Evolutionary conservation across 208 protist species (phyloP).

Genomic region (Blechomonas ayalai): DNA sequence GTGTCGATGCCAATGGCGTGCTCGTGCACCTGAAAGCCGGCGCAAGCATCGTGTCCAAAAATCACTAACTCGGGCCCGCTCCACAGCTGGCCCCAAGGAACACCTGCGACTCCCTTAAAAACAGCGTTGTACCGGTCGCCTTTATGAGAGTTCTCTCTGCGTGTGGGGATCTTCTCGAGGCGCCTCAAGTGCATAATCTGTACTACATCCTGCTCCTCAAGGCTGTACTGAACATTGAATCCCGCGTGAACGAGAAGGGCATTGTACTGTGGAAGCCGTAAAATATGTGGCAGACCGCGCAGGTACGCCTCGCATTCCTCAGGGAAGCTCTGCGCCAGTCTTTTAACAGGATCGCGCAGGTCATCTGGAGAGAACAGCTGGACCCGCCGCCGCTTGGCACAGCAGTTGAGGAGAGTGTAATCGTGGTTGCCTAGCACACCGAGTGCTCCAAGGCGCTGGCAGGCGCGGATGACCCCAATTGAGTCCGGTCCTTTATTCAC

Average conservation of each 20-base stretch:
- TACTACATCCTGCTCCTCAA: conserved; percentile 67
- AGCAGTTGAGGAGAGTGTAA: conserved; percentile 72
- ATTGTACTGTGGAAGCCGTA: conserved; percentile 77
- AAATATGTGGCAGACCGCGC: conserved; percentile 68
- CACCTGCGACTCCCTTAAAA: conserved; percentile 48
- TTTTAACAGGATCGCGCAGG: conserved; percentile 71
- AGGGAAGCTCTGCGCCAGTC: conserved; percentile 58
- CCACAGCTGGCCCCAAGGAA: conserved; percentile 69
- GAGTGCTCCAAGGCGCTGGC: conserved; percentile 55
- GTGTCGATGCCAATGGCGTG: conserved; percentile 84
- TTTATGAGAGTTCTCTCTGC: conserved; percentile 8
- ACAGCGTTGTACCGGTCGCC: conserved; percentile 30
- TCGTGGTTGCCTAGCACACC: conserved; percentile 89
- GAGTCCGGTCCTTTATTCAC: conserved; percentile 89
- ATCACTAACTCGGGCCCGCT: conserved; percentile 74
- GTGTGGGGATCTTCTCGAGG: conserved; percentile 31
- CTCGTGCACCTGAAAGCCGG: conserved; percentile 66
- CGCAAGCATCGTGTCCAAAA: conserved; percentile 85
- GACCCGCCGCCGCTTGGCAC: conserved; percentile 19
- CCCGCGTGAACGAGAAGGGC: conserved; percentile 83
- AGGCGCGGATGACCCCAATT: conserved; percentile 57
- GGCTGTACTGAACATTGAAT: conserved; percentile 39
- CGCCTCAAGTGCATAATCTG: conserved; percentile 82
- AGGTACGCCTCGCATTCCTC: conserved; percentile 78
- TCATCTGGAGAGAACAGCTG: conserved; percentile 41